A percentile compares a stretch with the other conserved stretches of the same genome.
Evolutionary conservation across 768 basidiomycete species (phyloP).

Genomic region (Sporobolomyces roseus): DNA sequence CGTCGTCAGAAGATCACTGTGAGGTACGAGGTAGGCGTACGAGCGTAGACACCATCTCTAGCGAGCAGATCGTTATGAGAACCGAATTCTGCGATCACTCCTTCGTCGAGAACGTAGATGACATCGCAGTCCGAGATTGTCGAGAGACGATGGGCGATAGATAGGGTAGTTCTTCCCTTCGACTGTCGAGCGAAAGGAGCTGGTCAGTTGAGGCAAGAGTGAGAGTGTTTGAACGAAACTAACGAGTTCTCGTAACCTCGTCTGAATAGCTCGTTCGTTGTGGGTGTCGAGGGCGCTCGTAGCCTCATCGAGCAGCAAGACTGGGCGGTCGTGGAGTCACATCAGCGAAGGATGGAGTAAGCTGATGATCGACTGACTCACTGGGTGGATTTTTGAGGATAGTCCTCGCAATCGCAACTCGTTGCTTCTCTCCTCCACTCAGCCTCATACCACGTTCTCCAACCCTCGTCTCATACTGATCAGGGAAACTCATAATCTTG

Average conservation of each 20-base stretch:
- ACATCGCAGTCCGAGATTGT: slow-evolving; percentile 64
- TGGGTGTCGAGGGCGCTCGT: slow-evolving; percentile 64
- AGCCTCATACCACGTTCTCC: slow-evolving; percentile 84
- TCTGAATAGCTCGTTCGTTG: slow-evolving; percentile 85
- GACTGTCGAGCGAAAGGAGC: slow-evolving; percentile 32
- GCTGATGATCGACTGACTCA: slow-evolving; percentile 55
- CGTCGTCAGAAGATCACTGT: background rate
- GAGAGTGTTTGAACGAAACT: slow-evolving; percentile 54
- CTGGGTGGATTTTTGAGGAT: slow-evolving; percentile 71
- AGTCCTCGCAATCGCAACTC: slow-evolving; percentile 70
- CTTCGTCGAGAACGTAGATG: slow-evolving; percentile 86
- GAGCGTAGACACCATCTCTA: slow-evolving; percentile 31
- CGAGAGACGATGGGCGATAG: slow-evolving; percentile 47
- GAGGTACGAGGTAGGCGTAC: background rate
- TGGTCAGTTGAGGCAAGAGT: too few relatives aligned
- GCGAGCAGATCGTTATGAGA: slow-evolving; percentile 41
- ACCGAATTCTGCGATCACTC: slow-evolving; percentile 78
- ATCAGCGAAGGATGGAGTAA: background rate
- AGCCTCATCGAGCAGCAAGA: slow-evolving; percentile 40
- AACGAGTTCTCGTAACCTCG: slow-evolving; percentile 74
- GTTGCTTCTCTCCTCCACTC: slow-evolving; percentile 67
- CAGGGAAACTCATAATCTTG: slow-evolving; percentile 74
- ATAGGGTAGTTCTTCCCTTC: slow-evolving; percentile 31
- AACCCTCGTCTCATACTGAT: slow-evolving; percentile 73
- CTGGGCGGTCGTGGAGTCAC: background rate